These are phyloP conservation scores for Hypoxylon sp. DNA, from an alignment of 2,329 filamentous ascomycete genomes.

Conservation along the genomic window DNA sequence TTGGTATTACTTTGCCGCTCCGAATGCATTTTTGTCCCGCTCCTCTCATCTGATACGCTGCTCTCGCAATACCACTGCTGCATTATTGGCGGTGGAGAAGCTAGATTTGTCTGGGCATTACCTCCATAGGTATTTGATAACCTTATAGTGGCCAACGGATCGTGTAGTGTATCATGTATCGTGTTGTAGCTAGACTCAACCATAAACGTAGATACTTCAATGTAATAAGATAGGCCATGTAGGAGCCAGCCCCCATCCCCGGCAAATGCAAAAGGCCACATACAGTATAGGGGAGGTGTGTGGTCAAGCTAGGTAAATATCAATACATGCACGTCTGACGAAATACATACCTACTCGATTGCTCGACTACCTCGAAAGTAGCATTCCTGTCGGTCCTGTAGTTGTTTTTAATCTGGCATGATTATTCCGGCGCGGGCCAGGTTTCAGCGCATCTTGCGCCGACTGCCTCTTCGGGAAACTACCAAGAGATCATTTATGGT, in stretches of 20 bases:
- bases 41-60: constrained; percentile 32
- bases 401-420: constrained; percentile 38
- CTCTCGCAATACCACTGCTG: constrained; percentile 26
- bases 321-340: constrained; percentile 42
- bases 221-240: constrained; percentile 19
- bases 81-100: constrained; percentile 29
- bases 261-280: constrained; percentile 37
- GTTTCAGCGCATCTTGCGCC: constrained; percentile 46
- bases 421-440: constrained; percentile 38
- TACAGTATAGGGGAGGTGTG: constrained; percentile 25
- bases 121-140: constrained; percentile 24
- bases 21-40: constrained; percentile 36
- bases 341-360: constrained; percentile 44
- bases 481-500: constrained; percentile 32
- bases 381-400: constrained; percentile 26
- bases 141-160: constrained; percentile 24
- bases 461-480: constrained; percentile 46
- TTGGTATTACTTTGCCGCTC: constrained; percentile 24
- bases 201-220: constrained; percentile 32
- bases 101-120: constrained; percentile 33
- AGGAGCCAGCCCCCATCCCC: constrained; percentile 31
- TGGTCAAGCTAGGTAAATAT: constrained; percentile 28
- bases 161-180: constrained; percentile 29
- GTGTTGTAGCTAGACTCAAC: constrained; percentile 35
- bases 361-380: constrained; percentile 39